phyloP scores from a whole-genome alignment of 441 rosid species.

The Jatropha multifida region DNA sequence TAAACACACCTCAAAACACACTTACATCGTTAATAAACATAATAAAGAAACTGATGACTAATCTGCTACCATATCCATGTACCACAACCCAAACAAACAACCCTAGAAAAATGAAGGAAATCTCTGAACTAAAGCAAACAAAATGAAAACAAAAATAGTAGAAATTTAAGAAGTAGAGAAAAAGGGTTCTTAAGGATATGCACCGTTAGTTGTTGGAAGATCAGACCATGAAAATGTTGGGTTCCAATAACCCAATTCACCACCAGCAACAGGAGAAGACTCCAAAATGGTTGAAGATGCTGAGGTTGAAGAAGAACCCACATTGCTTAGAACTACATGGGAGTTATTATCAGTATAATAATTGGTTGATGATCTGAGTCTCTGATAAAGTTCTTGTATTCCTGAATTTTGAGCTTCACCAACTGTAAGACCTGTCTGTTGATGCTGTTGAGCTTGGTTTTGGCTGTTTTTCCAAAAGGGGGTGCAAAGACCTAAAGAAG shows the following conservation, averaged over 20 bases:
- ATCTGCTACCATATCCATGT: slow-evolving; percentile 38
- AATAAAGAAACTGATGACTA: slow-evolving; percentile 20
- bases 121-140: not conserved
- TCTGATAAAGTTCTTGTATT: slow-evolving; percentile 60
- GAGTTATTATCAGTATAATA: slow-evolving; percentile 39
- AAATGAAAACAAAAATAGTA: not conserved
- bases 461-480: slow-evolving; percentile 48
- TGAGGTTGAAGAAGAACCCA: slow-evolving; percentile 33
- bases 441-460: slow-evolving; percentile 31
- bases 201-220: slow-evolving; percentile 61
- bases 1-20: slow-evolving; percentile 41
- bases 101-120: slow-evolving; percentile 22
- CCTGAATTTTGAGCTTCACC: slow-evolving; percentile 53
- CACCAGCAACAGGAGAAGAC: slow-evolving; percentile 49
- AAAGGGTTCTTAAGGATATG: slow-evolving; percentile 43
- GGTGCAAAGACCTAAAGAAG: slow-evolving; percentile 44
- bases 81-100: slow-evolving; percentile 37
- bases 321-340: slow-evolving; percentile 37
- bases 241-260: slow-evolving; percentile 60
- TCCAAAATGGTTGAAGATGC: slow-evolving; percentile 45
- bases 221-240: slow-evolving; percentile 60
- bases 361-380: slow-evolving; percentile 47
- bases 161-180: not conserved
- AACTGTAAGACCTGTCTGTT: slow-evolving; percentile 38
- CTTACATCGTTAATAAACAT: slow-evolving; percentile 18